These are phyloP conservation scores for Fragaria vesca DNA, from an alignment of 306 rosid genomes.

Conservation along the genomic window DNA sequence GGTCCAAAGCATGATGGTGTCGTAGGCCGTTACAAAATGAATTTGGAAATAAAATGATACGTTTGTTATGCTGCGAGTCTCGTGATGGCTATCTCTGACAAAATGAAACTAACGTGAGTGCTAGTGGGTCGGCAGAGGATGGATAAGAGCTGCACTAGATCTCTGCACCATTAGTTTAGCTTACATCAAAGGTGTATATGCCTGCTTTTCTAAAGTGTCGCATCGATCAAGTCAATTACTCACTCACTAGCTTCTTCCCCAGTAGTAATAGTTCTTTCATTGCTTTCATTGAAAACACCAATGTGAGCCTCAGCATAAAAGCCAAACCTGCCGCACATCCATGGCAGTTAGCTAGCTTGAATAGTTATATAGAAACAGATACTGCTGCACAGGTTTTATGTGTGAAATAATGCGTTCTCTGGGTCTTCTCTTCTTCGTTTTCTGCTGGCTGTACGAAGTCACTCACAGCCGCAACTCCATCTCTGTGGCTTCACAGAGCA, in stretches of 20 bases:
- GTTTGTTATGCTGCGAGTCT: background rate
- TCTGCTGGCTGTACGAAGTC: background rate
- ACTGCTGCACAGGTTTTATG: background rate
- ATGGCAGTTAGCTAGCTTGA: background rate
- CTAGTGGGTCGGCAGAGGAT: constrained; percentile 1
- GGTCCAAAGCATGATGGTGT: background rate
- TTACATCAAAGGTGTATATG: background rate
- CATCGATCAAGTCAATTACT: background rate
- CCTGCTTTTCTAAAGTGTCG: background rate
- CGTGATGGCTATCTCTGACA: background rate
- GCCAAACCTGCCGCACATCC: background rate
- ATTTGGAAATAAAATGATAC: background rate
- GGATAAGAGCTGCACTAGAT: background rate
- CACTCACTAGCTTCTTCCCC: background rate
- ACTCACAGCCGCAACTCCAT: constrained; percentile 17
- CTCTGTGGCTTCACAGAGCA: constrained; percentile 25
- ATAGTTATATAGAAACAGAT: background rate
- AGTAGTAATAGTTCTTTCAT: background rate
- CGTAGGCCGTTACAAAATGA: background rate
- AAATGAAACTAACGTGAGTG: background rate
- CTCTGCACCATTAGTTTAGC: background rate
- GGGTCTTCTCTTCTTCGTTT: constrained; percentile 22
- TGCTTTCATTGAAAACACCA: background rate
- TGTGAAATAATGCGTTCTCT: constrained; percentile 41
- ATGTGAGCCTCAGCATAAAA: background rate